Percentiles rank a stretch among this genome's conserved stretches.
These are phyloP conservation scores for Trichoderma oligosporum DNA, from an alignment of 2,329 filamentous ascomycete genomes.

Conservation along the genomic window DNA sequence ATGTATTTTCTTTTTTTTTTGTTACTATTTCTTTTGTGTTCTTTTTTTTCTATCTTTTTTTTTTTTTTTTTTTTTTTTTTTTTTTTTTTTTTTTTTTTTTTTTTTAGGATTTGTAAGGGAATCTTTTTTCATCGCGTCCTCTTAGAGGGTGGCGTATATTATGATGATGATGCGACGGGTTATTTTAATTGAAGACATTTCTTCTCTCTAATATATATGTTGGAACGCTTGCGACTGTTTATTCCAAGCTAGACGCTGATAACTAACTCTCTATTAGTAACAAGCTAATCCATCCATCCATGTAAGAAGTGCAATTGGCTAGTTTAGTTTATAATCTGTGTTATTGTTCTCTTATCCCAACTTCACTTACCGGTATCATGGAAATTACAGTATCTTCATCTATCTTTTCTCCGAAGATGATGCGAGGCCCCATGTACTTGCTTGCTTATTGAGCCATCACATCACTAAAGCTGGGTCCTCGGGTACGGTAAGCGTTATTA, in stretches of 20 bases:
- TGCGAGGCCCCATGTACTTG: neutral
- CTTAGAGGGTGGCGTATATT: neutral
- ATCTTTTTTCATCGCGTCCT: neutral
- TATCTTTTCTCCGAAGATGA: too few relatives aligned
- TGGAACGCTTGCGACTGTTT: neutral
- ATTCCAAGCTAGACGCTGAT: too few relatives aligned
- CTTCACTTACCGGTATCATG: too few relatives aligned
- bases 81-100: neutral
- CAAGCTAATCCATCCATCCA: too few relatives aligned
- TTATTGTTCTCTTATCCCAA: too few relatives aligned
- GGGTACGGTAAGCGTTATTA: slow-evolving; percentile 4
- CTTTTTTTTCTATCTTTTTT: neutral
- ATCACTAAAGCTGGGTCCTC: neutral
- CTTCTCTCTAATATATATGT: neutral
- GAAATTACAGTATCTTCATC: too few relatives aligned
- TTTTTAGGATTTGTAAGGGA: neutral
- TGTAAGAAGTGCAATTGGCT: too few relatives aligned
- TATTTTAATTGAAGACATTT: neutral
- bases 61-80: neutral
- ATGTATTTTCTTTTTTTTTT: neutral
- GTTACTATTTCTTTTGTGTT: neutral
- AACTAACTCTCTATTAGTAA: too few relatives aligned
- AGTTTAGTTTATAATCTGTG: too few relatives aligned
- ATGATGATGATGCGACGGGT: neutral
- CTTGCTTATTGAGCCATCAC: neutral